Base-by-base conservation (phyloP, 2,329 filamentous ascomycete species). In the Ophiostoma sp. region DNA sequence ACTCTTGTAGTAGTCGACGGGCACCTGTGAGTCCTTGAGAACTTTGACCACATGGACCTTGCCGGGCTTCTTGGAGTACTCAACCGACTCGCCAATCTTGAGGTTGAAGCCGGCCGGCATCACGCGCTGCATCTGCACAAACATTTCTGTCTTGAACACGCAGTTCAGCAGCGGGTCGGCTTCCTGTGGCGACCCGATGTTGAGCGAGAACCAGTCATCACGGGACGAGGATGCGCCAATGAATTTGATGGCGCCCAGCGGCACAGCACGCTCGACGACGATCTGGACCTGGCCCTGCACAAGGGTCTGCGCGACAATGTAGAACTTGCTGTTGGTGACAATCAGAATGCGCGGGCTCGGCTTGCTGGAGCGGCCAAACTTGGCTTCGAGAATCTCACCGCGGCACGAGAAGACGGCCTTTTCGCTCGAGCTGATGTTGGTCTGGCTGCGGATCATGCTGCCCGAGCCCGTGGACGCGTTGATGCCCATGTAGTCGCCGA, bases 51-150 rank as follows among this genome's bases (percentile, higher is more conserved):
- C 81, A 69, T 94, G 91, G 79, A 92, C 86, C 82, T 99, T 99
- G 70, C 92, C 92, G 0, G 95, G 95, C 81, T 99, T 99, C 85
- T 98, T 99, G 77, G 94, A 94, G 80, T 97, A 99, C 78, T 97
- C 92, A 75, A 99, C 94, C 71, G 85, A 85, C 36, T 95, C 90
- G n/a, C 83, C 87, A 73, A 98, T 90, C 80, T 91, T 93, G 67
- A 99, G 81, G 77, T 89, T 93, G 77, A 96, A 86, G 11, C 91
- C 89, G 10, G 91, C 92, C 3, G 91, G 89, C 80, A 96, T 91
- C 68, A 89, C 88, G 68, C 87, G 89, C 77, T 90, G 88, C 81
- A 99, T 89, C 73, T 97, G 94, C 0, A 94, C 96, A 77, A 98
- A 96, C 80, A 99, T 89, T 77, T 99, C 95, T 0, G 95, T 99